Conservation (phyloP, 495 filamentous ascomycete genomes). For the Aspergillus wentii region DNA sequence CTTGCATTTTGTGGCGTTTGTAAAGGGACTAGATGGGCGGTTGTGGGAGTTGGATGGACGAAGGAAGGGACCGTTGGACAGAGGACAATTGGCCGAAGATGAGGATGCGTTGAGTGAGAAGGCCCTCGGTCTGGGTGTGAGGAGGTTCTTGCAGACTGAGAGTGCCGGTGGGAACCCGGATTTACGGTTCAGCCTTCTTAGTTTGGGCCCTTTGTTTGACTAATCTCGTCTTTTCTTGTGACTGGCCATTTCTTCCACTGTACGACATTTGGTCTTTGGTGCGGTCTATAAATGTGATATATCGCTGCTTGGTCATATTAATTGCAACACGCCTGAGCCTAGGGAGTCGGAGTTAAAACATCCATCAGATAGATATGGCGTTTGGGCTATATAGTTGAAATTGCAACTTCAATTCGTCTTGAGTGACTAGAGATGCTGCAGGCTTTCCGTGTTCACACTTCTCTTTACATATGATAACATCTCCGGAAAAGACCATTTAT, state of each 20-base stretch:
- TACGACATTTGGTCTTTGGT: neutral
- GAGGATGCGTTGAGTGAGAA: slow-evolving; percentile 68
- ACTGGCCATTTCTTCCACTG: slow-evolving; percentile 1
- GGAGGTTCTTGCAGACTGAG: slow-evolving; percentile 60
- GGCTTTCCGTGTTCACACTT: too few species aligned
- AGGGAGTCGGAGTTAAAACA: too few species aligned
- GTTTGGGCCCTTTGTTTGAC: slow-evolving; percentile 62
- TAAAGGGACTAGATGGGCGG: slow-evolving; percentile 62
- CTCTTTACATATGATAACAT: too few species aligned
- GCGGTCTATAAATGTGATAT: too few species aligned
- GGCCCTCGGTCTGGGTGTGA: slow-evolving; percentile 56
- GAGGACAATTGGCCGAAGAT: slow-evolving; percentile 45
- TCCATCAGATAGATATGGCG: too few species aligned
- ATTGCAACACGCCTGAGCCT: too few species aligned
- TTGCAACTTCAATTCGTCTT: too few species aligned
- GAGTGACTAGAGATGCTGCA: too few species aligned
- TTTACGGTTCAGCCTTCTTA: slow-evolving; percentile 71
- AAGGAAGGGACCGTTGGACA: slow-evolving; percentile 62
- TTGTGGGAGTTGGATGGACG: slow-evolving; percentile 86
- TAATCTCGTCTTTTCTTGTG: too few species aligned
- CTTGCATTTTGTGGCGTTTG: slow-evolving; percentile 83
- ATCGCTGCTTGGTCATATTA: too few species aligned
- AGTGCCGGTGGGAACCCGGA: slow-evolving; percentile 52
- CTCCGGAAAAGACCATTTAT: too few species aligned
- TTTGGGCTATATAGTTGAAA: too few species aligned